Conservation (phyloP, 768 basidiomycete genomes). For the Suillus subalutaceus region DNA sequence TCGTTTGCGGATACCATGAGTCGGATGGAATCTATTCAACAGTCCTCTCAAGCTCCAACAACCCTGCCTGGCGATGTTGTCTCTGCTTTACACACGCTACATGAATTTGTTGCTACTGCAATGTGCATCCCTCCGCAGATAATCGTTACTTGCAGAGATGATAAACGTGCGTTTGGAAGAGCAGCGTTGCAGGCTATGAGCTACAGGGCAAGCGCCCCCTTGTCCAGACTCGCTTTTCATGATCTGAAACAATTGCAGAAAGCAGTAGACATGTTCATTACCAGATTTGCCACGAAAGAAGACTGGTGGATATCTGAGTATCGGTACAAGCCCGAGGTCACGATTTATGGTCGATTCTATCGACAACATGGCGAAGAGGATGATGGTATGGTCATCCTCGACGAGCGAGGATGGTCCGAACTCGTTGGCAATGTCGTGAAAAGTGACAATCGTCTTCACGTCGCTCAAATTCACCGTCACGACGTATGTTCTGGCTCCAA, state of each 20-base stretch:
- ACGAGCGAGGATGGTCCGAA: conserved; percentile 36
- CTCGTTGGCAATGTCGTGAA: conserved; percentile 36
- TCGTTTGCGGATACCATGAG: conserved; percentile 24
- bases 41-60: conserved; percentile 23
- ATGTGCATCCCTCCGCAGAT: conserved; percentile 34
- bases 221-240: background rate
- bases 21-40: conserved; percentile 25
- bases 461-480: conserved; percentile 38
- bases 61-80: conserved; percentile 29
- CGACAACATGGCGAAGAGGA: conserved; percentile 36
- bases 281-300: conserved; percentile 37
- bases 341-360: conserved; percentile 38
- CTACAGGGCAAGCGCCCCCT: conserved; percentile 28
- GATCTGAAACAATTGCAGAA: conserved; percentile 21
- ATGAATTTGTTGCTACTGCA: conserved; percentile 32
- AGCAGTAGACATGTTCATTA: conserved; percentile 34
- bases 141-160: conserved; percentile 34
- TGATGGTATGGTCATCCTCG: conserved; percentile 33
- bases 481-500: conserved; percentile 24
- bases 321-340: conserved; percentile 35
- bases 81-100: conserved; percentile 30
- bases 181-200: conserved; percentile 34
- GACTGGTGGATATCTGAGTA: conserved; percentile 40
- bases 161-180: conserved; percentile 35
- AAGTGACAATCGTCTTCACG: conserved; percentile 34